These are phyloP conservation scores for Fusarium sp. DNA, from an alignment of 2,329 filamentous ascomycete species.

Conservation along the genomic window DNA sequence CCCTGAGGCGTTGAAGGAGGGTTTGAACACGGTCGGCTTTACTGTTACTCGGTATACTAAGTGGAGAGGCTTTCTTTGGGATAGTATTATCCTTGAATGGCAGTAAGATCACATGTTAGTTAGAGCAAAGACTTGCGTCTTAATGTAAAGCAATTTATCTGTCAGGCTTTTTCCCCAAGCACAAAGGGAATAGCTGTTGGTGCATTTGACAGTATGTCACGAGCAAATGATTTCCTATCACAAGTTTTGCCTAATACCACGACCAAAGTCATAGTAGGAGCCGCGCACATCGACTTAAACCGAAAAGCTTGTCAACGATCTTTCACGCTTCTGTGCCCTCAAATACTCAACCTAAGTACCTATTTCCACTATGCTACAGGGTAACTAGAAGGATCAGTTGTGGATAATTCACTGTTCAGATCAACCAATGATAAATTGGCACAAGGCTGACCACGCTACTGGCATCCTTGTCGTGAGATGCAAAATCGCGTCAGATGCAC, in stretches of 20 bases:
- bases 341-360: not conserved
- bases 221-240: too few relatives aligned
- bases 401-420: not conserved
- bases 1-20: conserved; percentile 10
- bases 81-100: conserved; percentile 32
- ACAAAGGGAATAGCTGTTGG: too few relatives aligned
- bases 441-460: not conserved
- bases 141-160: too few relatives aligned
- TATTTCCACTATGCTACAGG: not conserved
- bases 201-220: too few relatives aligned
- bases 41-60: conserved; percentile 26
- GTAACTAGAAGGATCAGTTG: not conserved
- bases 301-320: too few relatives aligned
- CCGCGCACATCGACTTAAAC: too few relatives aligned
- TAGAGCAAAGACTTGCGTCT: not conserved
- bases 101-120: not conserved
- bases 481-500: not conserved
- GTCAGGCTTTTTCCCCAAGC: too few relatives aligned
- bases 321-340: too few relatives aligned
- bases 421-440: not conserved
- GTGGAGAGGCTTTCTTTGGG: conserved; percentile 33
- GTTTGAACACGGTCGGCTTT: conserved; percentile 25
- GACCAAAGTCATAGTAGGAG: too few relatives aligned
- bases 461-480: not conserved
- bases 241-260: too few relatives aligned